phyloP scores from a whole-genome alignment of 441 rosid genomes.

The Macaranga tanarius region DNA sequence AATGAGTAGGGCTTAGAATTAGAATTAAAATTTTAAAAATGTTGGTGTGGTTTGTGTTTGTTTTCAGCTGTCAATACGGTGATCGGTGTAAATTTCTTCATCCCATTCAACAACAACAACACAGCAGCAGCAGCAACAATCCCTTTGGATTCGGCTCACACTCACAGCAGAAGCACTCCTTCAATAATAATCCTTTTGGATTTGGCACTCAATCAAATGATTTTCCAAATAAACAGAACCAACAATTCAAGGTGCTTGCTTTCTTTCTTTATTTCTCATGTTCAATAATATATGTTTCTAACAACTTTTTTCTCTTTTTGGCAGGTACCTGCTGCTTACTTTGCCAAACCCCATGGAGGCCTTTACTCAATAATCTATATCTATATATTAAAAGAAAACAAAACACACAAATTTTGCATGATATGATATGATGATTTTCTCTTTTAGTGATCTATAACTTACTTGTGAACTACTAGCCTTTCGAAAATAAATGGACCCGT shows the following conservation, averaged over 20 bases:
- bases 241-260: conserved; percentile 60
- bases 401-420: neutral
- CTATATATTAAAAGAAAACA: neutral
- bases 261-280: neutral
- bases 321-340: neutral
- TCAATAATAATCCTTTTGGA: conserved; percentile 60
- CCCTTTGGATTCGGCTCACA: conserved; percentile 57
- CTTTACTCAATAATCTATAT: neutral
- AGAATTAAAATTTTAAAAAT: neutral
- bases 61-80: conserved; percentile 74
- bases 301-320: neutral
- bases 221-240: conserved; percentile 37
- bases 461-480: conserved; percentile 48
- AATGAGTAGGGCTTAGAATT: too few relatives aligned
- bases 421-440: neutral
- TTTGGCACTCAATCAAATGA: conserved; percentile 57
- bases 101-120: conserved; percentile 47
- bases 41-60: neutral
- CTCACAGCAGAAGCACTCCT: conserved; percentile 30
- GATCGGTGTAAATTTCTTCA: conserved; percentile 77
- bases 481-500: conserved; percentile 80
- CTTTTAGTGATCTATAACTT: conserved; percentile 12
- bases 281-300: neutral
- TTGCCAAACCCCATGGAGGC: too few relatives aligned
- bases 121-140: conserved; percentile 24